Base-by-base conservation (phyloP, 768 basidiomycete species). In the Tubosaeta sp. region DNA sequence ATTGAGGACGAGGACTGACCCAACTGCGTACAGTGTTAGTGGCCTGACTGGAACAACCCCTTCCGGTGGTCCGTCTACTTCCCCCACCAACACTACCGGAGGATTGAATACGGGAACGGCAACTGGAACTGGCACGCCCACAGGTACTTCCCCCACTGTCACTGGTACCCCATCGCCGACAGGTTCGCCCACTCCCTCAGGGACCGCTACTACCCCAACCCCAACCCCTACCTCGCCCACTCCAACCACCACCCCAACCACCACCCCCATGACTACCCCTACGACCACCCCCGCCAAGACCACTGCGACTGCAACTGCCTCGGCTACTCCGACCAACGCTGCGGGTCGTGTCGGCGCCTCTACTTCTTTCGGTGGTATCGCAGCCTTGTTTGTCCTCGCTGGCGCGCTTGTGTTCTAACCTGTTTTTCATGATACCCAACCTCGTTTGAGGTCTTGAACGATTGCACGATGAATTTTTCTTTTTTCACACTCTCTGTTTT, bases 21-120 rank as follows among this genome's bases (percentile, higher is more conserved):
- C 33, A 35, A 31, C 46, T 42, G 43, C 51, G 22, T 39, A 11
- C 56, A 87, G 83, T 4, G 70, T 88, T 26, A 65, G 72, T 34
- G 72, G 73, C 35, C 86, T 88, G 85, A 72, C 71, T 12, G 86
- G 86, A 45, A 78, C 80, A 26, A 58, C 59, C 37, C 46, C 56
- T n/a, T n/a, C 47, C 11, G 59, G 59, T 44, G 57, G 57, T 52
- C 64, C 66, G 50, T 62, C 66, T 22, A 19, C 50, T 39, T 14
- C 54, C 38, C 14, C 62, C 22, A 39, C 46, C 44, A 27, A 25
- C 19, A 52, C 55, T 57, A 48, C 51, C 33, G 2, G 44, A 16
- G 22, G 22, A 22, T 22, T 22, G 22, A 22, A 22, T 22, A 22
- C 29, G 6, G 29, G 29, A 29, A 29, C 29, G 6, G 29, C 2